Evolutionary conservation across 1,284 basidiomycete species (phyloP), one percentile per base, ranked within the genome.

Genomic region (Rhodofomes roseus): DNA sequence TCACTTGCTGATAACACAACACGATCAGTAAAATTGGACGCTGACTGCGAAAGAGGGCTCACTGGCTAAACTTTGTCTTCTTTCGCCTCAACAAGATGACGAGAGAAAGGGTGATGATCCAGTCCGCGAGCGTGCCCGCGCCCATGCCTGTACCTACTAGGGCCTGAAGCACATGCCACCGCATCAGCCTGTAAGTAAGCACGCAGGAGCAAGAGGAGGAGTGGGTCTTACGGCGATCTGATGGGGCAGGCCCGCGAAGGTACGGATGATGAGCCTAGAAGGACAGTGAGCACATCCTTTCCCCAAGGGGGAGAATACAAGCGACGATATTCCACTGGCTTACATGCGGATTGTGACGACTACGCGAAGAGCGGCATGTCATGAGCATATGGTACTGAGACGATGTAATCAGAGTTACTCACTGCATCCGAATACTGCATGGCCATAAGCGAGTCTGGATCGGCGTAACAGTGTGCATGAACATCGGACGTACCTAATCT

Each of bases 31-130:
- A 34, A n/a, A 20, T 22, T 14, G 22, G 11, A 4, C 16, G 34
- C 7, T 34, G 43, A 22, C 11, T 14, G 27, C 18, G 34, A 18
- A 16, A 51, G 2, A 36, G 7, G 0, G 22, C 50, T 52, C 50
- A 52, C 50, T 52, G 50, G 22, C 36, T 52, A n/a, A 52, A 52
- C 11, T 37, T 52, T 20, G 50, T 37, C 31, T 52, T 52, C 50
- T 52, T 52, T 8, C 50, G 50, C 27, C 50, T 52, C 20, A 52
- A 25, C 34, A 52, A 36, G 9, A 37, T 8, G 34, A 52, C 50
- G 18, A 52, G 29, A 16, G 50, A 52, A 18, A 52, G 20, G 9
- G 34, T 52, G 50, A 52, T 52, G 29, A 36, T 52, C 50, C 50
- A 52, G 34, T 52, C 50, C 18, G 50, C 50, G n/a, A 52, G 31